These are phyloP conservation scores for Kwoniella botswanensis DNA, from an alignment of 768 basidiomycete genomes.

Conservation along the genomic window DNA sequence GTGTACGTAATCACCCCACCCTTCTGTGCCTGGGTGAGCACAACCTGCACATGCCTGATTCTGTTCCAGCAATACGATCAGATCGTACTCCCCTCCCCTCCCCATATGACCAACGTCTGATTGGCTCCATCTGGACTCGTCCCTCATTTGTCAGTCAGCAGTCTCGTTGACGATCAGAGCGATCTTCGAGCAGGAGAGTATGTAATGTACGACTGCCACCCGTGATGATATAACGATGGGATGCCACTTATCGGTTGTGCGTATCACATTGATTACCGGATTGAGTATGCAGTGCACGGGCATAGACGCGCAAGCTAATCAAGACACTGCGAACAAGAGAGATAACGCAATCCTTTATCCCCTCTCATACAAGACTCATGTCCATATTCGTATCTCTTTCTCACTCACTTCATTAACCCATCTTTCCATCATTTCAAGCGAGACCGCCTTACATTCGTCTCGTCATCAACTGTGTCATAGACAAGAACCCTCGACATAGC, in stretches of 20 bases:
- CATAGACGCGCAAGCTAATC: background rate
- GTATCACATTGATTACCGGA: background rate
- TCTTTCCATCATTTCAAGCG: background rate
- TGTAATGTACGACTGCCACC: background rate
- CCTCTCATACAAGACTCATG: background rate
- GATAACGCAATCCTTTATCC: background rate
- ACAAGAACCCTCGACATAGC: too few relatives aligned
- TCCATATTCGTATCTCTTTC: background rate
- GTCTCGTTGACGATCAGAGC: background rate
- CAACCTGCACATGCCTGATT: background rate
- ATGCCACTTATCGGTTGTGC: background rate
- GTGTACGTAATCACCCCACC: background rate
- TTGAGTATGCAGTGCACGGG: background rate
- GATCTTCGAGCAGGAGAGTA: background rate
- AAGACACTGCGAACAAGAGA: too few relatives aligned
- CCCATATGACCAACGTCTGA: background rate
- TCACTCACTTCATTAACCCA: background rate
- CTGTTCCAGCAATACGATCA: background rate
- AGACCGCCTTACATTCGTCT: background rate
- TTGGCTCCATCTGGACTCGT: background rate
- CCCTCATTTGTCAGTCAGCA: background rate
- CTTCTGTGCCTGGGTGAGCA: background rate
- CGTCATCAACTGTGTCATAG: background rate
- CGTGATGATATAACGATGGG: background rate
- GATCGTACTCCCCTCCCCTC: background rate